Conservation (phyloP, 75 land plant genomes). For the Picea glauca region DNA sequence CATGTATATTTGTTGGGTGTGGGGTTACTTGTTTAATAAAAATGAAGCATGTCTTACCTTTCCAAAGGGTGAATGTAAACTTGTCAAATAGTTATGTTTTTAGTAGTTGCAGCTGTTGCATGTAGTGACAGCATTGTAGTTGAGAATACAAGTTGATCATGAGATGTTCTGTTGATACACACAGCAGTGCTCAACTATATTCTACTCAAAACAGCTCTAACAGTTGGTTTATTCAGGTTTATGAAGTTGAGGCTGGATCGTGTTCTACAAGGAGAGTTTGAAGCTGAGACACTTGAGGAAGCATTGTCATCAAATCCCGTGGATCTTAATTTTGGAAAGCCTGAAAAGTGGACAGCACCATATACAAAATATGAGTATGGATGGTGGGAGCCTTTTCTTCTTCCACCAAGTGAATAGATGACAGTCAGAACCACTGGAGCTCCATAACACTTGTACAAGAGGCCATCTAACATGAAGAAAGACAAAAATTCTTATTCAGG, state of each 20-base stretch:
- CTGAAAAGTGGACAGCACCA: constrained; percentile 72
- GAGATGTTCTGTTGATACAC: not conserved
- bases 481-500: not conserved
- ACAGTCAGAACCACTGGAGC: not conserved
- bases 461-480: not conserved
- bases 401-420: constrained; percentile 15
- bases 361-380: constrained; percentile 68
- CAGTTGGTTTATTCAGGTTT: constrained; percentile 48
- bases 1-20: not conserved
- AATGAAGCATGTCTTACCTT: not conserved
- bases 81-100: not conserved
- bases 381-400: constrained; percentile 70
- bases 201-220: not conserved
- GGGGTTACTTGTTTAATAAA: not conserved
- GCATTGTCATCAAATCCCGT: constrained; percentile 59
- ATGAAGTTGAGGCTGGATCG: constrained; percentile 93
- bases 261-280: constrained; percentile 63
- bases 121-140: not conserved
- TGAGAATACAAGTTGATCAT: not conserved
- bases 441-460: not conserved
- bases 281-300: constrained; percentile 61
- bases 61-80: not conserved
- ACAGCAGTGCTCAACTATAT: not conserved
- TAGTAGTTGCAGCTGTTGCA: not conserved
- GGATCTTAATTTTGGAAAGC: constrained; percentile 52